Evolutionary conservation across 1,284 basidiomycete genomes (phyloP), one percentile per base, ranked within the genome.

Genomic region (Irpex lacteus): DNA sequence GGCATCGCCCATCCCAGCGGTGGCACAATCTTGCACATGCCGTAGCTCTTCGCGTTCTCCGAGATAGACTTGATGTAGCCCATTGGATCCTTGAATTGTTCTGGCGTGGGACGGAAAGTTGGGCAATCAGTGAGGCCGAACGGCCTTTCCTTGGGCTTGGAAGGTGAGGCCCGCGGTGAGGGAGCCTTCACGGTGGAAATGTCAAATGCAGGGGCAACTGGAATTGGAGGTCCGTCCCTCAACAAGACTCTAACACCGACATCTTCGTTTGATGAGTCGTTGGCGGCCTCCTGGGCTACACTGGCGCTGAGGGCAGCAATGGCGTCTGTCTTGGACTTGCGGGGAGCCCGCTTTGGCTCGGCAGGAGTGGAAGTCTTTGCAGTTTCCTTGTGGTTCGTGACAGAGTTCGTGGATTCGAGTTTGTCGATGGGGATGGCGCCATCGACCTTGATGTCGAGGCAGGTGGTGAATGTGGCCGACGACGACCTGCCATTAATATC

Each of bases 51-150:
- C 0, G 92, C 96, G 44, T 85, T 80, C 60, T 89, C 84, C 6
- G 92, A 87, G 70, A 98, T 93, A 63, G 88, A 90, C 71, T 88
- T 88, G 75, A 99, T 94, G 80, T 98, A 99, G 60, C 87, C 85
- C 89, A 98, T 92, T n/a, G 97, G 96, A 79, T 98, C 95, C 70
- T 85, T 86, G 78, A 97, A 99, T 77, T 99, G 92, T 68, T 97
- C 95, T 13, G 78, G 75, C 0, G 92, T 93, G 11, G 98, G 98
- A 75, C 90, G 91, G 75, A 90, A 99, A 62, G 87, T 88, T 2
- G 95, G 98, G 71, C 95, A 98, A 72, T 98, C 94, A 66, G 91
- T 83, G 59, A 99, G 83, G 5, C 87, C 94, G 77, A 98, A 98
- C 15, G 91, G 87, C 26, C 94, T 78, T 18, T 79, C 81, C 40